phyloP scores from a whole-genome alignment of 139 green algal species.

The Asterochloris erici region DNA sequence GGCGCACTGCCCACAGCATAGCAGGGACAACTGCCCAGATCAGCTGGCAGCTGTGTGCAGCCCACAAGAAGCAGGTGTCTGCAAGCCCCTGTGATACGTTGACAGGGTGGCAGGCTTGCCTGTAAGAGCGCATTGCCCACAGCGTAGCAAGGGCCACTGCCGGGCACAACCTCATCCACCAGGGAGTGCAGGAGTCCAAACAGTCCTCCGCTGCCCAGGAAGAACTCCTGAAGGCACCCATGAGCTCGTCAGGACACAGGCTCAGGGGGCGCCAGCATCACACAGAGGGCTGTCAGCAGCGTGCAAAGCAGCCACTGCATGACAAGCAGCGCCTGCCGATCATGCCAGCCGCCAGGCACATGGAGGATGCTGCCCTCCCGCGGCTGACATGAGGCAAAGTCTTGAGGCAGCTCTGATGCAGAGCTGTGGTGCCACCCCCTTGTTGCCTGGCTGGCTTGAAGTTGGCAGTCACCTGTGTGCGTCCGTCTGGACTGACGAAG shows the following conservation, averaged over 20 bases:
- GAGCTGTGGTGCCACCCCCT: neutral
- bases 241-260: neutral
- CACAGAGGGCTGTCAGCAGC: too few relatives aligned
- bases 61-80: too few relatives aligned
- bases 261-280: neutral
- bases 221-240: constrained; percentile 28
- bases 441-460: neutral
- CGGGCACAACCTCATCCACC: constrained; percentile 26
- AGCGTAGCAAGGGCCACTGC: constrained; percentile 17
- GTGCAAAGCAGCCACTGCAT: too few relatives aligned
- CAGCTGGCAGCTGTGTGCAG: too few relatives aligned
- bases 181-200: constrained; percentile 39
- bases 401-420: neutral
- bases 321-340: too few relatives aligned
- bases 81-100: too few relatives aligned
- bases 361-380: neutral
- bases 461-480: neutral
- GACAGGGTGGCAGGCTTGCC: too few relatives aligned
- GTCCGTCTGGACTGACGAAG: constrained; percentile 23
- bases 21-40: constrained; percentile 12
- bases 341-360: neutral
- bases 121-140: constrained; percentile 31
- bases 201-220: constrained; percentile 36
- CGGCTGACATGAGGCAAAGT: neutral
- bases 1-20: constrained; percentile 34